These are phyloP conservation scores for Gymnopilus dilepis DNA, from an alignment of 768 basidiomycete species.

Conservation along the genomic window DNA sequence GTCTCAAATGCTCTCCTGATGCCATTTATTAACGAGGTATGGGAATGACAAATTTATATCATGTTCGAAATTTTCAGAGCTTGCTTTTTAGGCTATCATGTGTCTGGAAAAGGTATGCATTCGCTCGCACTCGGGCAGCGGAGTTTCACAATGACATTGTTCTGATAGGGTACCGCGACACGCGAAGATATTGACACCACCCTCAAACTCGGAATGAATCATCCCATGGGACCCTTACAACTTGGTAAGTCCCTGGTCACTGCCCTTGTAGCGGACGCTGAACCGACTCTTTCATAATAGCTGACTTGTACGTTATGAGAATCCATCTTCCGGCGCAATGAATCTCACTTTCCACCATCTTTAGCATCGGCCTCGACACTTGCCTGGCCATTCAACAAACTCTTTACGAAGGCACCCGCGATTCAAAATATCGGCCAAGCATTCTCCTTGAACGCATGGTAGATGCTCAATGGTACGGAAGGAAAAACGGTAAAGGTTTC, in stretches of 20 bases:
- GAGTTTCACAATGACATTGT: background rate
- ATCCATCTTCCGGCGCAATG: background rate
- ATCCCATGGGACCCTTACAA: slow-evolving; percentile 94
- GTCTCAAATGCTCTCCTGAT: slow-evolving; percentile 95
- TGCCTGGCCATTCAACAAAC: slow-evolving; percentile 94
- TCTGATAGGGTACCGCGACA: slow-evolving; percentile 78
- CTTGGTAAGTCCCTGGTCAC: slow-evolving; percentile 52
- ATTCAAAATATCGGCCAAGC: slow-evolving; percentile 94
- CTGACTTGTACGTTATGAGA: slow-evolving; percentile 56
- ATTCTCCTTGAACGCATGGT: slow-evolving; percentile 95
- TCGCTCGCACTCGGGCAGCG: background rate
- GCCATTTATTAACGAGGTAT: slow-evolving; percentile 95
- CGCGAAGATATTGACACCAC: slow-evolving; percentile 96
- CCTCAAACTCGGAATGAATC: slow-evolving; percentile 90
- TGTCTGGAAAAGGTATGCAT: slow-evolving; percentile 81
- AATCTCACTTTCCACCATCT: slow-evolving; percentile 2
- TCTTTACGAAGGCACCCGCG: slow-evolving; percentile 85
- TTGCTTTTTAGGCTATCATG: slow-evolving; percentile 75
- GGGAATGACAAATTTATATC: slow-evolving; percentile 14
- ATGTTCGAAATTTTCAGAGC: background rate
- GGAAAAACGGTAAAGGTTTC: slow-evolving; percentile 93
- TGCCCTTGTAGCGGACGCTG: background rate
- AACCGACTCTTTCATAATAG: slow-evolving; percentile 31
- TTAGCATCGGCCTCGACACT: slow-evolving; percentile 95
- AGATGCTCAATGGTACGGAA: slow-evolving; percentile 92